These are phyloP conservation scores for Termitomyces sp. DNA, from an alignment of 768 basidiomycete genomes.

Conservation along the genomic window DNA sequence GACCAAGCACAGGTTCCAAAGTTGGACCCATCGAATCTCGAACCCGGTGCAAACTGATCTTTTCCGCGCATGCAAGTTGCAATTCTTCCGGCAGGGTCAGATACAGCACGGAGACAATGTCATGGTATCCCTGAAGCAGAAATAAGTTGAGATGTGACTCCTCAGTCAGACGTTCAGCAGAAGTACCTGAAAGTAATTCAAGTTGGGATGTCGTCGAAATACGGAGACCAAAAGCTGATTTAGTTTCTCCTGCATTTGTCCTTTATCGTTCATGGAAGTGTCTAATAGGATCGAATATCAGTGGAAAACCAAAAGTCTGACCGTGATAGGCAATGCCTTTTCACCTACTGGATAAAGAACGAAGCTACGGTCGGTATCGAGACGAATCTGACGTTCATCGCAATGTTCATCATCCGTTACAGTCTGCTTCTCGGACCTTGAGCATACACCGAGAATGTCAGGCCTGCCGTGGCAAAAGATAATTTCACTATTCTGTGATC, in stretches of 20 bases:
- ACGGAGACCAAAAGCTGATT: slow-evolving; percentile 69
- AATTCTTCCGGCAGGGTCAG: slow-evolving; percentile 63
- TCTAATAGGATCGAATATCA: not conserved
- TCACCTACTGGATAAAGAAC: slow-evolving; percentile 89
- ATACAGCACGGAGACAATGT: slow-evolving; percentile 81
- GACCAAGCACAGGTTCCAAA: slow-evolving; percentile 80
- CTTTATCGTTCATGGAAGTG: slow-evolving; percentile 32
- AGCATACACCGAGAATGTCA: slow-evolving; percentile 13
- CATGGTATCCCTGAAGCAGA: slow-evolving; percentile 74
- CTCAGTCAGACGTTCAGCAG: not conserved
- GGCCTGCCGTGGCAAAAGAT: slow-evolving; percentile 4
- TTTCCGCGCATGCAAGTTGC: slow-evolving; percentile 57
- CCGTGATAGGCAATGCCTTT: slow-evolving; percentile 15
- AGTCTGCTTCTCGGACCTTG: not conserved
- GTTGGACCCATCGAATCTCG: slow-evolving; percentile 86
- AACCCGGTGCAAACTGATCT: slow-evolving; percentile 71
- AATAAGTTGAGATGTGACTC: not conserved
- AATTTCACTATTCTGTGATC: not conserved
- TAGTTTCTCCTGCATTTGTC: slow-evolving; percentile 58
- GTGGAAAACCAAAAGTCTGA: not conserved
- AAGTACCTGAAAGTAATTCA: slow-evolving; percentile 80
- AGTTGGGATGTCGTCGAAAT: slow-evolving; percentile 64
- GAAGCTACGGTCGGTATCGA: slow-evolving; percentile 92
- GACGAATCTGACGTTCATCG: slow-evolving; percentile 82
- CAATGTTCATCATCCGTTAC: slow-evolving; percentile 47